phyloP scores from a whole-genome alignment of 2,329 filamentous ascomycete genomes.

The Neofusicoccum sp. region DNA sequence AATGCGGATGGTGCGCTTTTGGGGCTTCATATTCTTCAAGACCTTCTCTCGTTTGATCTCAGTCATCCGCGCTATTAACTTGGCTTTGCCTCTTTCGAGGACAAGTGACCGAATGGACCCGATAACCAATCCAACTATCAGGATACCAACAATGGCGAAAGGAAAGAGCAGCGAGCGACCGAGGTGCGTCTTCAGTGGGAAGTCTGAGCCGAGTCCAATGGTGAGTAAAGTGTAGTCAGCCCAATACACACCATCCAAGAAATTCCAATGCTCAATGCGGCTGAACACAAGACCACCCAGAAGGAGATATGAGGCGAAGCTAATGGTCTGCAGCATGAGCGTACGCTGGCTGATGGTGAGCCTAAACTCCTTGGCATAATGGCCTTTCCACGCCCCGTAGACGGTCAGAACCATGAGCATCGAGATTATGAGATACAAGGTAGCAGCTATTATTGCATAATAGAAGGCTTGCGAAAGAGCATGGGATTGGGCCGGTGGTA shows the following conservation, averaged over 20 bases:
- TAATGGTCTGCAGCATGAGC: slow-evolving; percentile 53
- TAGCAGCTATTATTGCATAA: slow-evolving; percentile 59
- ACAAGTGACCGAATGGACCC: slow-evolving; percentile 52
- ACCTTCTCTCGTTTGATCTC: slow-evolving; percentile 49
- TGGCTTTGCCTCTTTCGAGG: slow-evolving; percentile 51
- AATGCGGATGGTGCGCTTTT: slow-evolving; percentile 44
- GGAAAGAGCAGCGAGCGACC: slow-evolving; percentile 54
- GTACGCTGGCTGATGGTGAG: slow-evolving; percentile 58
- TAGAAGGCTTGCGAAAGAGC: slow-evolving; percentile 58
- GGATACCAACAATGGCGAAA: slow-evolving; percentile 55
- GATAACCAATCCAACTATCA: slow-evolving; percentile 56
- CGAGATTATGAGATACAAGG: slow-evolving; percentile 56
- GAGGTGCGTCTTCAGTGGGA: slow-evolving; percentile 48
- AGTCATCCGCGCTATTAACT: slow-evolving; percentile 49
- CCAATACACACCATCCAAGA: slow-evolving; percentile 56
- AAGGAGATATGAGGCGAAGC: slow-evolving; percentile 49
- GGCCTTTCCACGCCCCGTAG: slow-evolving; percentile 52
- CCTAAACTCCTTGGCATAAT: slow-evolving; percentile 57
- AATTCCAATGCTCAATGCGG: slow-evolving; percentile 53
- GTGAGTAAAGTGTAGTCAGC: slow-evolving; percentile 57
- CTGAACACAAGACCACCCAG: slow-evolving; percentile 48
- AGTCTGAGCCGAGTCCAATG: slow-evolving; percentile 53
- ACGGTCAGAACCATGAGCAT: slow-evolving; percentile 56
- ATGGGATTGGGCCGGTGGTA: slow-evolving; percentile 42
- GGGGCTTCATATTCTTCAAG: slow-evolving; percentile 38